Evolutionary conservation across 352 stramenopile genomes (phyloP), one percentile per base, ranked within the genome.

Genomic region (Thraustochytrium striatum): DNA sequence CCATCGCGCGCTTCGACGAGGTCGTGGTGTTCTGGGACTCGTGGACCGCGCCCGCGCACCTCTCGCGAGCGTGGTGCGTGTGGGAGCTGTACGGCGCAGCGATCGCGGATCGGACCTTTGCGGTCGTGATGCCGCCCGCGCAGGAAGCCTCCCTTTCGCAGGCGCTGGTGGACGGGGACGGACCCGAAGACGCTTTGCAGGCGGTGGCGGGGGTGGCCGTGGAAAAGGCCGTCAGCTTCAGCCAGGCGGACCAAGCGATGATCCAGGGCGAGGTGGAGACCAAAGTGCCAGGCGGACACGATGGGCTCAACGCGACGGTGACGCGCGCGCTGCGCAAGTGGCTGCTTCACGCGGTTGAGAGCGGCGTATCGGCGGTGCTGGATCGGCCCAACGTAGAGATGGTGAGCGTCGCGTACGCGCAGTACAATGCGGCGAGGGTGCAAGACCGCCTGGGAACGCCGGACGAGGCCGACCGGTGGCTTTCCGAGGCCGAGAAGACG

Each of bases 1-100:
- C 7, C 21, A 61, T 73, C 1, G 7, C 13, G 0, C 11, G 44
- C 0, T 73, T 73, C 5, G 62, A 69, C n/a, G 33, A 69, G 13
- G 8, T 25, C 36, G 21, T 73, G n/a, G 44, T 73, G 32, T 73
- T 73, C 62, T 28, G 62, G 2, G 62, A 73, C 33, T 28, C 32
- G 9, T 73, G 62, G 62, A 69, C 11, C 62, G 13, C 16, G 28
- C 62, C 62, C 1, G 9, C 47, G 0, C 44, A 25, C 0, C 32
- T 73, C 1, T 36, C 62, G 3, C 39, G 62, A 0, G 44, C 62
- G 1, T 73, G 62, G 62, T 73, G 62, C 3, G 41, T 73, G 0
- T 73, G 62, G 62, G 62, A 73, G 47, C 30, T 75, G 19, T 19
- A 33, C 13, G 58, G 58, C 11, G 9, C 58, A 13, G 44, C 44